A percentile compares a stretch with the other conserved stretches of the same genome.
Conservation (phyloP, 441 rosid genomes). For the Monsonia emarginata region DNA sequence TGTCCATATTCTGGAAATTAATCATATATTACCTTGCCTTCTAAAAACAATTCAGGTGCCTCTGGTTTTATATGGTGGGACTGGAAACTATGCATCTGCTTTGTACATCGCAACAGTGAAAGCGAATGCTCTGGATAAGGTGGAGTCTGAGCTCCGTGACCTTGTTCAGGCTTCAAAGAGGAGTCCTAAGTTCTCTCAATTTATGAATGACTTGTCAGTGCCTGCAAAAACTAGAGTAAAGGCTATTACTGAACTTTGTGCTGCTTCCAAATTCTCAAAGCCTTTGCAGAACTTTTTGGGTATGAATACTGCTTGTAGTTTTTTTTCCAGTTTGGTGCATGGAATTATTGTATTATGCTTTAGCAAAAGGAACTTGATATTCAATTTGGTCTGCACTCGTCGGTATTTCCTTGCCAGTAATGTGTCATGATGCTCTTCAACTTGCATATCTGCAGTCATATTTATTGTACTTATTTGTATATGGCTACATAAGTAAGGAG, state of each 20-base stretch:
- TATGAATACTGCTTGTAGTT: constrained; percentile 21
- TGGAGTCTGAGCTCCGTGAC: constrained; percentile 59
- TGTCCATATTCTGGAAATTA: neutral
- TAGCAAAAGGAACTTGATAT: neutral
- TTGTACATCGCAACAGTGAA: constrained; percentile 57
- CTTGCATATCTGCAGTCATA: neutral
- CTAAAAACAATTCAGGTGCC: constrained; percentile 46
- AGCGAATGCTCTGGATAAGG: constrained; percentile 52
- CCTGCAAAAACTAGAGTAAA: constrained; percentile 43
- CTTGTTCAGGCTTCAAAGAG: constrained; percentile 51
- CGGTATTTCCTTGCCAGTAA: neutral
- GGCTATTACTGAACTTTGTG: constrained; percentile 49
- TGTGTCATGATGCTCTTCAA: neutral
- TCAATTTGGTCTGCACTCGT: neutral
- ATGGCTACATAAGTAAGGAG: neutral
- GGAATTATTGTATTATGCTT: neutral
- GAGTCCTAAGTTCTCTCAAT: constrained; percentile 48
- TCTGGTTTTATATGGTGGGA: constrained; percentile 58
- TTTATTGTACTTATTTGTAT: neutral
- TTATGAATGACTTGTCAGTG: constrained; percentile 68
- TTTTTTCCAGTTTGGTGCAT: neutral
- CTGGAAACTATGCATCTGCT: constrained; percentile 85
- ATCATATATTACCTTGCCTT: constrained; percentile 5
- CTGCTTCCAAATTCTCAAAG: constrained; percentile 53
- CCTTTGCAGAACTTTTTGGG: constrained; percentile 65